These are phyloP conservation scores for Microsporum ferrugineum DNA, from an alignment of 2,329 filamentous ascomycete genomes.

Conservation along the genomic window DNA sequence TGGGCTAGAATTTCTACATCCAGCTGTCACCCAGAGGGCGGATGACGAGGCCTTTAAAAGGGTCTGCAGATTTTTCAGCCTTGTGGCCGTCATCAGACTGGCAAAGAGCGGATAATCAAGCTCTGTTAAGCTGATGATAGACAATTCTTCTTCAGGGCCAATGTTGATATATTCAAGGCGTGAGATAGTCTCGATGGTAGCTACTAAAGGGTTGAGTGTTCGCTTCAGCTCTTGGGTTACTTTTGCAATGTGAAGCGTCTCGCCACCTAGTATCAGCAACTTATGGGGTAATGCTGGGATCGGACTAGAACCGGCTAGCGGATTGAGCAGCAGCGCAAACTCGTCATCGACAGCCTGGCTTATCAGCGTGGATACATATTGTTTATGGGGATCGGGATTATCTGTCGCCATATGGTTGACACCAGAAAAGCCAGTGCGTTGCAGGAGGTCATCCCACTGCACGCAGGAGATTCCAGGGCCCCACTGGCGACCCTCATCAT, in stretches of 20 bases:
- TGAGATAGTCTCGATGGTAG: neutral
- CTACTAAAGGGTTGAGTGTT: neutral
- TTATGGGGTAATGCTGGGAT: neutral
- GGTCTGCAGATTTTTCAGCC: neutral
- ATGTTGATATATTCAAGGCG: neutral
- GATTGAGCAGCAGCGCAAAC: neutral
- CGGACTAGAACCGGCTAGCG: neutral
- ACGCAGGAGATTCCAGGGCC: neutral
- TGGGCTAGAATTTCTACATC: neutral
- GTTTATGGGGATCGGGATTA: neutral
- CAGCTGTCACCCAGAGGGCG: neutral
- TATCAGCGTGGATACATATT: neutral
- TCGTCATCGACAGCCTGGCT: neutral
- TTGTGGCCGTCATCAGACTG: neutral
- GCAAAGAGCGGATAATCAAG: neutral
- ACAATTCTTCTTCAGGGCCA: neutral
- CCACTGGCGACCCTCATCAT: neutral
- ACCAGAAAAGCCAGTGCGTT: conserved; percentile 9
- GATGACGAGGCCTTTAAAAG: neutral
- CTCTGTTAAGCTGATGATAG: neutral
- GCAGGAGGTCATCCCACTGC: conserved; percentile 9
- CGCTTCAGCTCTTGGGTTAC: neutral
- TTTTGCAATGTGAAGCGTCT: neutral
- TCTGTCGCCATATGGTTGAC: neutral
- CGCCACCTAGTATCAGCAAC: neutral